A percentile compares a stretch with the other conserved stretches of the same genome.
Evolutionary conservation across 2,329 filamentous ascomycete genomes (phyloP).

Genomic region (Alternaria postmessia): DNA sequence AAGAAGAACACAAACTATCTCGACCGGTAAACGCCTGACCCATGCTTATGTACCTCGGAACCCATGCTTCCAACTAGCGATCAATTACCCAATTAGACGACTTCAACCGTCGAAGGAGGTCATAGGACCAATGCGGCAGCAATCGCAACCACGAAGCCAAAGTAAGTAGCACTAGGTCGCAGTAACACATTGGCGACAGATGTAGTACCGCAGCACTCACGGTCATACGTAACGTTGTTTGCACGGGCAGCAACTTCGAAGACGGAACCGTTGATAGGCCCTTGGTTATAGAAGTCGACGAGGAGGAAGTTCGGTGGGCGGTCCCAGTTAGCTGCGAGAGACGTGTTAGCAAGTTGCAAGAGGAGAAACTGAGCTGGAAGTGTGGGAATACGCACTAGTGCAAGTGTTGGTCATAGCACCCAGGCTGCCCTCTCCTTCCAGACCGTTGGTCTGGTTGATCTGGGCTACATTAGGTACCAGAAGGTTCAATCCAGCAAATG

Average conservation of each 20-base stretch:
- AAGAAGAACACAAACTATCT: background rate
- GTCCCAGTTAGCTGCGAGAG: slow-evolving; percentile 38
- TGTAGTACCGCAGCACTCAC: slow-evolving; percentile 63
- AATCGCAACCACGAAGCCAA: slow-evolving; percentile 29
- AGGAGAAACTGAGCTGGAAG: background rate
- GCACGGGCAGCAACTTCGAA: slow-evolving; percentile 56
- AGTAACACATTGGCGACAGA: slow-evolving; percentile 22
- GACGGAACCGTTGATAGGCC: slow-evolving; percentile 48
- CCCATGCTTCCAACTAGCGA: background rate
- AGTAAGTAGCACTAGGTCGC: slow-evolving; percentile 23
- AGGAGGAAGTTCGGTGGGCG: slow-evolving; percentile 53
- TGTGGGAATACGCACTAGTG: slow-evolving; percentile 37
- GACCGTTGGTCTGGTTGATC: slow-evolving; percentile 47
- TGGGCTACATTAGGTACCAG: slow-evolving; percentile 49
- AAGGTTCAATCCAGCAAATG: slow-evolving; percentile 35
- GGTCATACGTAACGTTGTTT: slow-evolving; percentile 76
- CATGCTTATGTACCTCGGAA: background rate
- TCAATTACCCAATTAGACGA: background rate
- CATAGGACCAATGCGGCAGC: slow-evolving; percentile 30
- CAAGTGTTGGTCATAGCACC: slow-evolving; percentile 46
- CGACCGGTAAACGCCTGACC: background rate
- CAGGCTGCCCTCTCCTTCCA: slow-evolving; percentile 44
- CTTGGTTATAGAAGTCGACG: slow-evolving; percentile 53
- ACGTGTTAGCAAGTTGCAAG: background rate
- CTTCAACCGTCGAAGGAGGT: background rate